phyloP scores from a whole-genome alignment of 148 eudicot species.

The Agrostemma githago region DNA sequence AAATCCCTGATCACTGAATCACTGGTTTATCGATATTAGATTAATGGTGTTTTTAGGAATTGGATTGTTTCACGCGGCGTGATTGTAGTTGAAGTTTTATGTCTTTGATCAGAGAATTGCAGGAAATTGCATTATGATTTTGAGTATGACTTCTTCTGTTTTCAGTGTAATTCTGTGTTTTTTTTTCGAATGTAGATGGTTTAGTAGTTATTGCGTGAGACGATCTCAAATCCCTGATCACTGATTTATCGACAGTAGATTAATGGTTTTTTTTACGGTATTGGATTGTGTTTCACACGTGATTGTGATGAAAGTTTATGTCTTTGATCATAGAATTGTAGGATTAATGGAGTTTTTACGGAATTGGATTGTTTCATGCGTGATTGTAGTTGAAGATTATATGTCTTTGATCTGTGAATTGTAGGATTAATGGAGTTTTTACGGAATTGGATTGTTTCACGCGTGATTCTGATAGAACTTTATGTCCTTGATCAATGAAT shows the following conservation, averaged over 20 bases:
- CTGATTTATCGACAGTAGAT: no score
- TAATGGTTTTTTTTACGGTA: no score
- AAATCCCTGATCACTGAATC: no score
- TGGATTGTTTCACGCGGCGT: neutral
- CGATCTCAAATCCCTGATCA: no score
- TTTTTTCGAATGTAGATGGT: neutral
- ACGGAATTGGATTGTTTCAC: no score
- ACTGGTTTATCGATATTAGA: neutral
- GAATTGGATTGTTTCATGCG: neutral
- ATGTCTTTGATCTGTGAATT: neutral
- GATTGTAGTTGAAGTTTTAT: neutral
- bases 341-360: no score
- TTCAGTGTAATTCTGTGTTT: neutral
- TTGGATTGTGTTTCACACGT: neutral
- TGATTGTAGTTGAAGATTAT: no score
- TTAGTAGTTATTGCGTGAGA: neutral
- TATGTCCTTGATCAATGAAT: no score
- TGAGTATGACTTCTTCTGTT: neutral
- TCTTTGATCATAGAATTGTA: neutral
- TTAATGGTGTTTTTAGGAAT: neutral
- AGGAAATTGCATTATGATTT: neutral
- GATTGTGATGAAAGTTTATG: no score
- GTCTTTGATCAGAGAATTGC: neutral
- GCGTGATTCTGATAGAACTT: no score
- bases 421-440: no score